phyloP scores from a whole-genome alignment of 768 basidiomycete genomes.

The Antrodiella citrinella region DNA sequence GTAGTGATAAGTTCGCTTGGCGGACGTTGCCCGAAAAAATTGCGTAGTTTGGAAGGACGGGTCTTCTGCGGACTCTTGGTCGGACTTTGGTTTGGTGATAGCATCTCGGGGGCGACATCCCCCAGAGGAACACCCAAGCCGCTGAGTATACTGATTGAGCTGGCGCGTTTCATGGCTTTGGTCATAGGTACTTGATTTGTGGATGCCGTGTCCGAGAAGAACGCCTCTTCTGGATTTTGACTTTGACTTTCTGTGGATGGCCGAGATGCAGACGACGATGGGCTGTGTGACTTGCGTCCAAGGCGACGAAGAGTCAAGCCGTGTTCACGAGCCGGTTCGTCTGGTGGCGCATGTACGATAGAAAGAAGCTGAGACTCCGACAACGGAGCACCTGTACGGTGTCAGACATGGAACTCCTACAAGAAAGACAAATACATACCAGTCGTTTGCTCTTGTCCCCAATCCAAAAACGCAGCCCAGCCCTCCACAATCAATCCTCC shows the following conservation, averaged over 20 bases:
- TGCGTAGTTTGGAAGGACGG: slow-evolving; percentile 69
- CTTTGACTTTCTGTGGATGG: slow-evolving; percentile 5
- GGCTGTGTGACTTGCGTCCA: slow-evolving; percentile 28
- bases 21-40: slow-evolving; percentile 97
- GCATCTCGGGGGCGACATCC: slow-evolving; percentile 47
- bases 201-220: slow-evolving; percentile 6
- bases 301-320: slow-evolving; percentile 68
- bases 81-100: slow-evolving; percentile 21
- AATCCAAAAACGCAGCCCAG: slow-evolving; percentile 78
- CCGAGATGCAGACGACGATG: slow-evolving; percentile 8
- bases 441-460: slow-evolving; percentile 40
- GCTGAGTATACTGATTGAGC: slow-evolving; percentile 89
- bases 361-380: slow-evolving; percentile 75
- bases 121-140: slow-evolving; percentile 85
- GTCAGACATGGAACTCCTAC: slow-evolving; percentile 2
- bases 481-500: slow-evolving; percentile 79
- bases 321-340: slow-evolving; percentile 71
- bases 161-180: slow-evolving; percentile 79
- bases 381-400: slow-evolving; percentile 55
- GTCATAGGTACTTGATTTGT: slow-evolving; percentile 5
- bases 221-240: slow-evolving; percentile 10
- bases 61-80: slow-evolving; percentile 26
- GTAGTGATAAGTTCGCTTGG: slow-evolving; percentile 95
- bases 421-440: slow-evolving; percentile 30
- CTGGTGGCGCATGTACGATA: slow-evolving; percentile 75